Evolutionary conservation across 2,329 filamentous ascomycete species (phyloP).

Genomic region (Aspergillus vadensis): DNA sequence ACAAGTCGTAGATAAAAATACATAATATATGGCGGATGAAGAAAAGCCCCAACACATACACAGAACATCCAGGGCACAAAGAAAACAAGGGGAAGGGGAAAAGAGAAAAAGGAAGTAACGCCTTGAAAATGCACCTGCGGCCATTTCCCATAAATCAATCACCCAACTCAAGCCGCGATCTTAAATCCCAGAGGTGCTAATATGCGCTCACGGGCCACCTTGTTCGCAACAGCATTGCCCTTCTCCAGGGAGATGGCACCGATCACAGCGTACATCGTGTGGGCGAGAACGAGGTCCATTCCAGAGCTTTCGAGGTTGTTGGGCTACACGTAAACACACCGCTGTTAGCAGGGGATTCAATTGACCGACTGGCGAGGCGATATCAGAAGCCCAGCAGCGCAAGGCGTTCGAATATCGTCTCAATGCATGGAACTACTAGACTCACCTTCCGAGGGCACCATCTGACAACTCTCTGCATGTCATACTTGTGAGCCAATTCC

Average conservation of each 20-base stretch:
- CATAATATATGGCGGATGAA: slow-evolving; percentile 31
- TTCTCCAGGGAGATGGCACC: slow-evolving; percentile 88
- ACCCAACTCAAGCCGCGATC: slow-evolving; percentile 24
- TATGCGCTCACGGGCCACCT: slow-evolving; percentile 75
- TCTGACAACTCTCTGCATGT: slow-evolving; percentile 73
- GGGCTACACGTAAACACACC: slow-evolving; percentile 46
- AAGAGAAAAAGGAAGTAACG: slow-evolving; percentile 34
- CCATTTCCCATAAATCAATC: slow-evolving; percentile 24
- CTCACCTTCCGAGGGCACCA: slow-evolving; percentile 86
- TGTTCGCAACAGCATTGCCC: slow-evolving; percentile 75
- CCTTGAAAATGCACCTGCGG: slow-evolving; percentile 41
- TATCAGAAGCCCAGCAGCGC: neutral
- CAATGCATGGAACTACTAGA: neutral
- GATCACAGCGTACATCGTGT: slow-evolving; percentile 80
- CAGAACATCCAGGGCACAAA: slow-evolving; percentile 24
- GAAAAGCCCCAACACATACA: slow-evolving; percentile 24
- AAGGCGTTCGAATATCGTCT: neutral
- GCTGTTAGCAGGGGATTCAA: slow-evolving; percentile 2
- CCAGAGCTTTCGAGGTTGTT: slow-evolving; percentile 73
- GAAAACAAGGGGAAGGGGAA: slow-evolving; percentile 11
- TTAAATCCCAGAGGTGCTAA: slow-evolving; percentile 55
- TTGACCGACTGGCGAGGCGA: neutral
- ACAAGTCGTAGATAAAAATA: slow-evolving; percentile 37
- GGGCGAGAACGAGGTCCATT: slow-evolving; percentile 70
- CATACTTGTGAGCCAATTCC: slow-evolving; percentile 68